phyloP scores from a whole-genome alignment of 2,329 filamentous ascomycete species.

The Bertia moriformis region DNA sequence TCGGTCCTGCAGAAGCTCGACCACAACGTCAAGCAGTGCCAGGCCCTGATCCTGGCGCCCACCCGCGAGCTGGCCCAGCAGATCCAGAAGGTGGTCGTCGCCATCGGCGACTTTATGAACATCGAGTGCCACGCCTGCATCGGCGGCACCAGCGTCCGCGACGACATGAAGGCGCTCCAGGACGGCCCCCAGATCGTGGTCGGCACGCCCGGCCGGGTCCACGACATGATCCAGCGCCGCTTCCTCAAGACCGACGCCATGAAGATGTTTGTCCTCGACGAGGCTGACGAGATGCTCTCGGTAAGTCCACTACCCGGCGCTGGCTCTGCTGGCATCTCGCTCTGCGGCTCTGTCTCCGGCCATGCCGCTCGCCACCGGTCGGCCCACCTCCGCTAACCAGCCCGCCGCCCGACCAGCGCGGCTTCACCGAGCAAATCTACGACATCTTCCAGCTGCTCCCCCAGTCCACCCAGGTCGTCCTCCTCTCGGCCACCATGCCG shows the following conservation, averaged over 20 bases:
- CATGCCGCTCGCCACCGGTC: slow-evolving; percentile 15
- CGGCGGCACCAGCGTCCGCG: slow-evolving; percentile 92
- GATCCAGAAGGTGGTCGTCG: slow-evolving; percentile 98
- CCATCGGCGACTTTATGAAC: slow-evolving; percentile 99
- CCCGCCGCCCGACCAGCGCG: slow-evolving; percentile 40
- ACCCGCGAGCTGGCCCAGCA: slow-evolving; percentile 98
- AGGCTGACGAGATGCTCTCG: slow-evolving; percentile 98
- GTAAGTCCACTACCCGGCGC: slow-evolving; percentile 27
- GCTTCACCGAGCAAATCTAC: slow-evolving; percentile 99
- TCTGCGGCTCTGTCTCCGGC: neutral
- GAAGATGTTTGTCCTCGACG: slow-evolving; percentile 99
- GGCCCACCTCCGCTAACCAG: too few relatives aligned
- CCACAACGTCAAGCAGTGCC: slow-evolving; percentile 83
- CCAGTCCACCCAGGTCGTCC: slow-evolving; percentile 94
- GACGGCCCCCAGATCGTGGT: slow-evolving; percentile 95
- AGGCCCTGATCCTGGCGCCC: slow-evolving; percentile 93
- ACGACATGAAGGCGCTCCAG: slow-evolving; percentile 95
- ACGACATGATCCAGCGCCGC: slow-evolving; percentile 98
- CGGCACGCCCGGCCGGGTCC: slow-evolving; percentile 93
- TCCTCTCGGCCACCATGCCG: slow-evolving; percentile 95
- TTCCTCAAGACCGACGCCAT: slow-evolving; percentile 93
- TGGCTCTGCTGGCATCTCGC: neutral
- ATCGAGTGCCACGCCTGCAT: slow-evolving; percentile 98
- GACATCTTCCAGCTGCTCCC: slow-evolving; percentile 99
- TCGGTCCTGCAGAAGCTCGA: slow-evolving; percentile 98